Evolutionary conservation across 2,329 filamentous ascomycete genomes (phyloP), one percentile per base, ranked within the genome.

Genomic region (Zymoseptoria ardabiliae): DNA sequence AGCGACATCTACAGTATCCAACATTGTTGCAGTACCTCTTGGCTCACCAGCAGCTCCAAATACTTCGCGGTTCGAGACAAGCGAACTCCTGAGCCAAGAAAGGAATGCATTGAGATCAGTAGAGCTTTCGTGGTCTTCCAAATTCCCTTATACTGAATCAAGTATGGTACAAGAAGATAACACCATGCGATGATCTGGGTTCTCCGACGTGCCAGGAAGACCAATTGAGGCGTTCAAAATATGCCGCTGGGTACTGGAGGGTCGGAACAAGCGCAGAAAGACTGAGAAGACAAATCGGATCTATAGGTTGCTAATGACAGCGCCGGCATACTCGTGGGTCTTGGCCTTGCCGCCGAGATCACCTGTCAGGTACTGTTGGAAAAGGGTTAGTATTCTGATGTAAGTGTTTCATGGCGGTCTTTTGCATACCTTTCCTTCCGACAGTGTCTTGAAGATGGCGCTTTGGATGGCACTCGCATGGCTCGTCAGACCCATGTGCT

Each of bases 271-370:
- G 35, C 35, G 35, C 35, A 45, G 17, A n/a, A 17, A n/a, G 35
- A 45, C 17, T 7, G 13, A 13, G 13, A 45, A 17, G 35, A 45
- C 35, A 45, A n/a, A 45, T 13, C 35, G 35, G 13, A n/a, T 63
- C 63, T 71, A 69, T 65, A 86, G 75, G 64, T 81, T 80, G 72
- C 81, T 80, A 77, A 97, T 97, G 74, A 99, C 97, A 68, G 94
- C 93, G 62, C 83, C 83, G 60, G 94, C 91, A 77, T 95, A 99
- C 81, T 99, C 90, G 79, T 87, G 81, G 61, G 94, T 99, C 86
- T 95, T 96, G 71, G 94, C 85, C 82, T 91, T 96, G 75, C 94
- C 94, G 71, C 94, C 94, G 70, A 99, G 82, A 78, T 99, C 94
- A 72, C 94, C 93, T 35, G 94, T 99, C 77, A 99, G 86, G 63